phyloP scores from a whole-genome alignment of 345 rosid genomes.

The Syzygium aromaticum region DNA sequence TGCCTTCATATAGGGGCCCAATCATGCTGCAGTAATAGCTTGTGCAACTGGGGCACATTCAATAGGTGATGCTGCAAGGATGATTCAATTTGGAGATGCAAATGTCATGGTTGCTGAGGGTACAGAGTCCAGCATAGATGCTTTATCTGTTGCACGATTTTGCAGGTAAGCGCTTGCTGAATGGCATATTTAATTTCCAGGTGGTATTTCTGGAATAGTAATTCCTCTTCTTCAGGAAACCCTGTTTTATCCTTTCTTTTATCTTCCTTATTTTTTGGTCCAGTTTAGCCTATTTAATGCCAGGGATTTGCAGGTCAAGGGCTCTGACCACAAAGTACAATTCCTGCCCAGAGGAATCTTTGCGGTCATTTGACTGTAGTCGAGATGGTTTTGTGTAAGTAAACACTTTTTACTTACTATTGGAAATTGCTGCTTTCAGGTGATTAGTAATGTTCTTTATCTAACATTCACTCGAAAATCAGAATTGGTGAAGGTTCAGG shows the following conservation, averaged over 20 bases:
- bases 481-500: conserved; percentile 99
- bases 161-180: conserved; percentile 39
- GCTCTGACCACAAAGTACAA: conserved; percentile 82
- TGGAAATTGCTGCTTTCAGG: background rate
- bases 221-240: background rate
- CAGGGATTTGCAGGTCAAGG: conserved; percentile 52
- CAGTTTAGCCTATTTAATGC: background rate
- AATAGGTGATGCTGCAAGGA: conserved; percentile 93
- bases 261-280: background rate
- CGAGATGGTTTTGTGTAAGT: conserved; percentile 99
- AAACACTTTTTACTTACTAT: background rate
- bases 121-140: conserved; percentile 94
- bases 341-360: conserved; percentile 74
- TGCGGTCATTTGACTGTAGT: conserved; percentile 86
- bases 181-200: background rate
- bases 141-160: conserved; percentile 92
- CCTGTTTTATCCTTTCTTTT: background rate
- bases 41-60: conserved; percentile 99
- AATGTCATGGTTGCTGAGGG: conserved; percentile 98
- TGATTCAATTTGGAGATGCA: conserved; percentile 95
- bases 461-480: conserved; percentile 20
- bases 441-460: background rate
- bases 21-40: conserved; percentile 99
- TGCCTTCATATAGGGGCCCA: conserved; percentile 68
- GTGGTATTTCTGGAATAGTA: background rate